Evolutionary conservation across 805 yeast genomes (phyloP), one percentile per base, ranked within the genome.

Genomic region (Candida takata): DNA sequence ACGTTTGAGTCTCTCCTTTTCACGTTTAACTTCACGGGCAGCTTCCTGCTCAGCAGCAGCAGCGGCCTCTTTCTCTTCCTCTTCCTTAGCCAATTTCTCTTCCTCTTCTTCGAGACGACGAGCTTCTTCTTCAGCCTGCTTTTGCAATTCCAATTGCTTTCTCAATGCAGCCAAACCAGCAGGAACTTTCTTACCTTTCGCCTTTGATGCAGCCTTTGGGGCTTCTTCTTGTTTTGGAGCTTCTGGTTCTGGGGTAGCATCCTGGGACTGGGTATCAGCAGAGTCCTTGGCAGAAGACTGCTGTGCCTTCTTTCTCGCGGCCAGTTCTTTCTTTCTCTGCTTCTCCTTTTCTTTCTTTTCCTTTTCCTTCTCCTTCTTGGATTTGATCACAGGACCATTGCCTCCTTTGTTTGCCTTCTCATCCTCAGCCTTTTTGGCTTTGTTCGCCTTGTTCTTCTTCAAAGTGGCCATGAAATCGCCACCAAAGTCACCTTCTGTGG

Each of bases 271-370:
- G 13, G 42, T 29, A n/a, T 33, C 35, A 3, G 27, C 27, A 30
- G 31, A 31, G 4, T 21, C 29, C 35, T 34, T 36, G 25, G 24
- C 28, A n/a, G 19, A 16, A 17, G 21, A 44, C 45, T 54, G 51
- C 52, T 41, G 36, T 26, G 44, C 43, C 62, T 86, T 87, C 74
- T 86, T 87, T 63, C 77, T 81, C 36, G 79, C 83, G 29, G 95
- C 95, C 41, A 78, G 74, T 50, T 85, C 95, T 65, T 85, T 87
- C 80, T 90, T 90, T 61, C 79, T 73, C 50, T 80, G 84, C 70
- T 90, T 90, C 57, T 84, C 94, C 47, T 75, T 77, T 60, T 88
- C 95, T 61, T 90, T 95, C 77, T 84, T 85, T 62, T 92, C 95
- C 67, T 80, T 88, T 66, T 90, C 94, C 64, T 83, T 84, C 55